Conservation (phyloP, 371 early-diverging fungal genomes). For the Lichtheimia ramosa region DNA sequence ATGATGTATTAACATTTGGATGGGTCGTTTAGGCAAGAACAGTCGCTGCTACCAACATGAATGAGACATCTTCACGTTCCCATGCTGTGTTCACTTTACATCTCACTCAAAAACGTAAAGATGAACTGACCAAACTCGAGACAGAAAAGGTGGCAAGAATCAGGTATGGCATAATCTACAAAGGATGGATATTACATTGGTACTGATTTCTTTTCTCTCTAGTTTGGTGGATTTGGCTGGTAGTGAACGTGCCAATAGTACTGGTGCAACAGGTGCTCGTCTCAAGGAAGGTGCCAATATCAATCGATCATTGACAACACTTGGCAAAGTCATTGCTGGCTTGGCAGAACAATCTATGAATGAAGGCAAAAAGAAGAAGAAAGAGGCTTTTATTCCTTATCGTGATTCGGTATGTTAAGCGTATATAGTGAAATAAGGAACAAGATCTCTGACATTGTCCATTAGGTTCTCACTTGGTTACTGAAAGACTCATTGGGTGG, state of each 20-base stretch:
- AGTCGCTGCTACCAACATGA: slow-evolving; percentile 96
- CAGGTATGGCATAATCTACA: slow-evolving; percentile 22
- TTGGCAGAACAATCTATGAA: slow-evolving; percentile 76
- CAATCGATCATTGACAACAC: slow-evolving; percentile 91
- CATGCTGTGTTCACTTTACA: slow-evolving; percentile 94
- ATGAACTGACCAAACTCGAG: slow-evolving; percentile 59
- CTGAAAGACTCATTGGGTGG: slow-evolving; percentile 93
- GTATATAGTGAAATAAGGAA: too few species aligned
- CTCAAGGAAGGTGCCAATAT: slow-evolving; percentile 98
- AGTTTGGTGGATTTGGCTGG: slow-evolving; percentile 90
- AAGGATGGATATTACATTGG: too few species aligned
- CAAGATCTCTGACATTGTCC: neutral
- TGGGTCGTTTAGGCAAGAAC: slow-evolving; percentile 69
- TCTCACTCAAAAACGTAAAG: slow-evolving; percentile 66
- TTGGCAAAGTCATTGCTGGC: slow-evolving; percentile 98
- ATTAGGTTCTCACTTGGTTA: slow-evolving; percentile 83
- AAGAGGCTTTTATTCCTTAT: slow-evolving; percentile 78
- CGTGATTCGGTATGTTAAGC: slow-evolving; percentile 71
- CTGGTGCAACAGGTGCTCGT: slow-evolving; percentile 94
- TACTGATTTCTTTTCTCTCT: neutral
- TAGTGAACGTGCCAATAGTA: slow-evolving; percentile 94
- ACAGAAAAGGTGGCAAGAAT: slow-evolving; percentile 79
- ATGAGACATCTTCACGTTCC: slow-evolving; percentile 88
- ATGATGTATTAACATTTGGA: neutral
- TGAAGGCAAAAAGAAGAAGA: slow-evolving; percentile 52